Conservation (phyloP, 176 grass and related monocot species). For the Triticum dicoccoides region DNA sequence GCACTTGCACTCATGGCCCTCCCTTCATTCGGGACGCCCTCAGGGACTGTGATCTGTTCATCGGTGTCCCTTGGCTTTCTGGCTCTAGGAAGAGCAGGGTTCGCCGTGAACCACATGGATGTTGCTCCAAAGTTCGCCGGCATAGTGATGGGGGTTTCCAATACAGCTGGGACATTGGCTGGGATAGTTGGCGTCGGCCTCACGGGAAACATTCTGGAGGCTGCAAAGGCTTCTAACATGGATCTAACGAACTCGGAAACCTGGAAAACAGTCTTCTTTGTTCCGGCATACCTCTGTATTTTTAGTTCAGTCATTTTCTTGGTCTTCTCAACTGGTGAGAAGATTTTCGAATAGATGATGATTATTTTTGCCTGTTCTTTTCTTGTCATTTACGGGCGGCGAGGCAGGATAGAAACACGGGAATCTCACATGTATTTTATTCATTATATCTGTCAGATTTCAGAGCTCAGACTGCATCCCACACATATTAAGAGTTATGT, state of each 20-base stretch:
- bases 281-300: slow-evolving; percentile 13
- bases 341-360: slow-evolving; percentile 15
- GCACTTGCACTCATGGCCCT: slow-evolving; percentile 12
- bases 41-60: slow-evolving; percentile 9
- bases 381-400: background rate
- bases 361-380: slow-evolving; percentile 12
- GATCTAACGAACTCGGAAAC: slow-evolving; percentile 1
- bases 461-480: slow-evolving; percentile 16
- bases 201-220: slow-evolving; percentile 7
- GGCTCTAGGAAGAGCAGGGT: slow-evolving; percentile 13
- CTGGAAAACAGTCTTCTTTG: slow-evolving; percentile 9
- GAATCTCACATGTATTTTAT: slow-evolving; percentile 27
- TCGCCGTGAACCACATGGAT: slow-evolving; percentile 11
- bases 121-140: slow-evolving; percentile 13
- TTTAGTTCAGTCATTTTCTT: slow-evolving; percentile 20
- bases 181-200: slow-evolving; percentile 10
- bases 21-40: slow-evolving; percentile 6
- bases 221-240: slow-evolving; percentile 20
- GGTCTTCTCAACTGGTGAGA: slow-evolving; percentile 14
- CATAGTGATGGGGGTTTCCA: slow-evolving; percentile 1
- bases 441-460: slow-evolving; percentile 8
- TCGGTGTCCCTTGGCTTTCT: background rate
- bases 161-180: slow-evolving; percentile 21
- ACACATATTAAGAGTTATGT: background rate
- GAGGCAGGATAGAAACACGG: slow-evolving; percentile 23